Conservation (phyloP, 2,329 filamentous ascomycete genomes). For the Furcasterigmium sp. region DNA sequence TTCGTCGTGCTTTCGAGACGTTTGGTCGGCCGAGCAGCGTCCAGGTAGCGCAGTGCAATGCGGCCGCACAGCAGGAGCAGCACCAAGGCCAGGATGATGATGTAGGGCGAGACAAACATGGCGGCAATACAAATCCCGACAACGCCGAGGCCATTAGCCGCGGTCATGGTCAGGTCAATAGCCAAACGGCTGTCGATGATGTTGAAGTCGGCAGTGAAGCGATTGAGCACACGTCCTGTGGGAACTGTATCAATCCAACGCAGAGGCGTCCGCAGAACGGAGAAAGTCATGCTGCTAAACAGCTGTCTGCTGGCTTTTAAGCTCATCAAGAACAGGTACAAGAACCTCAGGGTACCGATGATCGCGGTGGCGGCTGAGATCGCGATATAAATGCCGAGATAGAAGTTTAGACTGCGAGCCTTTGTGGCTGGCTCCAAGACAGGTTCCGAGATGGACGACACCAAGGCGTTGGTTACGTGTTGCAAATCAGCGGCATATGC, state of each 20-base stretch:
- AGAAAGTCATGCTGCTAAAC: slow-evolving; percentile 61
- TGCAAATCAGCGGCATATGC: slow-evolving; percentile 5
- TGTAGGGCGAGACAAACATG: slow-evolving; percentile 60
- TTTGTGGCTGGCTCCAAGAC: slow-evolving; percentile 6
- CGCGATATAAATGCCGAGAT: slow-evolving; percentile 62
- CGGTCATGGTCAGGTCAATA: slow-evolving; percentile 55
- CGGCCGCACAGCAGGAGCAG: slow-evolving; percentile 54
- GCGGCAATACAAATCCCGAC: slow-evolving; percentile 62
- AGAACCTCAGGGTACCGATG: slow-evolving; percentile 57
- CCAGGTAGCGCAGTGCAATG: slow-evolving; percentile 58
- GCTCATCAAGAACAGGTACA: slow-evolving; percentile 58
- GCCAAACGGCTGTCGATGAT: slow-evolving; percentile 65
- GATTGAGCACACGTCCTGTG: slow-evolving; percentile 69
- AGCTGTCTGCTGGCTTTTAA: slow-evolving; percentile 63
- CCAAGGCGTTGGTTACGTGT: not conserved
- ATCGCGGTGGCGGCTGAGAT: slow-evolving; percentile 53
- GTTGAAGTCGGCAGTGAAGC: slow-evolving; percentile 74
- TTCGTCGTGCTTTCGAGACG: slow-evolving; percentile 72
- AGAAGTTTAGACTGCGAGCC: slow-evolving; percentile 48
- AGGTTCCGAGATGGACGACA: not conserved
- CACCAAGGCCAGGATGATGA: slow-evolving; percentile 56
- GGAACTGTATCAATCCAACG: slow-evolving; percentile 78
- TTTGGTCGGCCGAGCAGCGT: slow-evolving; percentile 70
- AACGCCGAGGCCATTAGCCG: slow-evolving; percentile 56
- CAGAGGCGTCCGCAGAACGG: slow-evolving; percentile 67